Conservation (phyloP, 176 grass and related monocot genomes). For the Areca catechu region DNA sequence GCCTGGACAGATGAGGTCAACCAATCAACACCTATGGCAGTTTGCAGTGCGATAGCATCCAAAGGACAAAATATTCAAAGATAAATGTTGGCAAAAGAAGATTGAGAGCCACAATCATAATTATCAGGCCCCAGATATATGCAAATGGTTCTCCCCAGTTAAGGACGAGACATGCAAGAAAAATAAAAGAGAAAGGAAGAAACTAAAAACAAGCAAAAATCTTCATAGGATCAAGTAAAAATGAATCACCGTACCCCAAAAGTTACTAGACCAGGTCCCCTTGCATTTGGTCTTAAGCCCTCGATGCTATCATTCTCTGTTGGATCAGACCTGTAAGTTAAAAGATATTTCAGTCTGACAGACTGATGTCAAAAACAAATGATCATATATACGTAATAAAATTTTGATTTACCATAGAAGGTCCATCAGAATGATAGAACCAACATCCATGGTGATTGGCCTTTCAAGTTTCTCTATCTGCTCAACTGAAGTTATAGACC, state of each 20-base stretch:
- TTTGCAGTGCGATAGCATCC: too few relatives aligned
- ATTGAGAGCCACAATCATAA: too few relatives aligned
- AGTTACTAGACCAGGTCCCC: slow-evolving; percentile 86
- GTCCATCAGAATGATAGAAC: slow-evolving; percentile 95
- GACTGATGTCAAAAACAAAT: slow-evolving; percentile 9
- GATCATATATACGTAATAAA: neutral
- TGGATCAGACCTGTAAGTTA: slow-evolving; percentile 80
- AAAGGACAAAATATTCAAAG: too few relatives aligned
- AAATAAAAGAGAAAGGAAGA: too few relatives aligned
- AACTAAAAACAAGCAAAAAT: neutral
- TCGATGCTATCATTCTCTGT: slow-evolving; percentile 98
- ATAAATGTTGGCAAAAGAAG: too few relatives aligned
- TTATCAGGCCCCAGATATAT: too few relatives aligned
- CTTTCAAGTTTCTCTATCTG: slow-evolving; percentile 99
- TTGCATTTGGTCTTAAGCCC: slow-evolving; percentile 97
- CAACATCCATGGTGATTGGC: slow-evolving; percentile 98
- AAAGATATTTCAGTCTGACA: slow-evolving; percentile 7
- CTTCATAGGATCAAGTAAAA: neutral
- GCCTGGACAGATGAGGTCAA: too few relatives aligned
- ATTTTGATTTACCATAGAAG: slow-evolving; percentile 59
- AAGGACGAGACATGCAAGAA: too few relatives aligned
- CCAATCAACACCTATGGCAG: too few relatives aligned
- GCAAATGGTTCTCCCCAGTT: too few relatives aligned
- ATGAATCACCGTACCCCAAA: slow-evolving; percentile 64
- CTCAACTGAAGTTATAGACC: slow-evolving; percentile 83